Evolutionary conservation across 1,284 basidiomycete genomes (phyloP).

Genomic region (Moniliella sp.): DNA sequence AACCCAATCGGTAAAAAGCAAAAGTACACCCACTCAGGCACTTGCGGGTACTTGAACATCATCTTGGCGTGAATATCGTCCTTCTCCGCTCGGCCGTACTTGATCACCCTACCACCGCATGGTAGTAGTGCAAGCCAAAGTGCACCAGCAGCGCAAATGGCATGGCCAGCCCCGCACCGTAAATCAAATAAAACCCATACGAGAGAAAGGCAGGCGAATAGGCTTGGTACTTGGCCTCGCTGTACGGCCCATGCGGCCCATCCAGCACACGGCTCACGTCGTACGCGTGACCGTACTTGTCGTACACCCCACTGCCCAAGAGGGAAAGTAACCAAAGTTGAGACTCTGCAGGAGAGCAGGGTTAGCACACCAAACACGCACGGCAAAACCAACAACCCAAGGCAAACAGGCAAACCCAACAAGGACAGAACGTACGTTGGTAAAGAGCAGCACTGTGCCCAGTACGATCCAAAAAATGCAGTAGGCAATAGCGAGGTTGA

Average conservation of each 20-base stretch:
- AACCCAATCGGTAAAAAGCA: slow-evolving; percentile 45
- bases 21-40: slow-evolving; percentile 41
- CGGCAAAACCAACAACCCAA: background rate
- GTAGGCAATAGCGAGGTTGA: background rate
- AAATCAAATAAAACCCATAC: background rate
- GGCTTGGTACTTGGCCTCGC: no score
- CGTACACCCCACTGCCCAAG: background rate
- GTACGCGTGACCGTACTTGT: background rate
- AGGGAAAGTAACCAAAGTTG: background rate
- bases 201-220: background rate
- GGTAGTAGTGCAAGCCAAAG: background rate
- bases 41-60: slow-evolving; percentile 58
- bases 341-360: background rate
- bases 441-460: slow-evolving; percentile 20
- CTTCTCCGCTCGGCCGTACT: no score
- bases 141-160: background rate
- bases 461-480: slow-evolving; percentile 8
- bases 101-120: no score
- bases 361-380: no score
- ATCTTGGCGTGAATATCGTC: slow-evolving; percentile 66
- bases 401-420: background rate
- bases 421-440: slow-evolving; percentile 6
- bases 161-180: background rate
- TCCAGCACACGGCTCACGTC: background rate
- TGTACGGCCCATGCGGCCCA: no score